phyloP scores from a whole-genome alignment of 192 early-diverging fungal genomes.

The Backusella macrospora region DNA sequence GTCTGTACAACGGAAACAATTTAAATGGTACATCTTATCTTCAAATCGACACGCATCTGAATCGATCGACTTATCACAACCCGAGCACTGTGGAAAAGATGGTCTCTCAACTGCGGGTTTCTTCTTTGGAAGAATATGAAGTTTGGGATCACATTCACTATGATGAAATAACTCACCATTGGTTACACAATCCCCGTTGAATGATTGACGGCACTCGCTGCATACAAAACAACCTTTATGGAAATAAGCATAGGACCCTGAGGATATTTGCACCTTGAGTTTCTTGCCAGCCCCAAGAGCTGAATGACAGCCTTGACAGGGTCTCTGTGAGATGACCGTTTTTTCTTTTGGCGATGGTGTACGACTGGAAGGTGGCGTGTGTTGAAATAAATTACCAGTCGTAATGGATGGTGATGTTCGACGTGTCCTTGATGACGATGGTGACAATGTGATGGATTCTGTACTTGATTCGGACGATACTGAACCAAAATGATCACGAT shows the following conservation, averaged over 20 bases:
- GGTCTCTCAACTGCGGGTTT: not conserved
- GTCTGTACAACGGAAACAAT: slow-evolving; percentile 1
- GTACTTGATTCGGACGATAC: not conserved
- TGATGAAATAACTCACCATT: slow-evolving; percentile 11
- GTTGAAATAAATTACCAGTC: not conserved
- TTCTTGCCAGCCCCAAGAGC: not conserved
- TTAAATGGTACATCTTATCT: slow-evolving; percentile 5
- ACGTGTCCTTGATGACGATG: not conserved
- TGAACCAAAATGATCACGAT: not conserved
- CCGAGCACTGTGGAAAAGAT: not conserved
- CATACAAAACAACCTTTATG: slow-evolving; percentile 26
- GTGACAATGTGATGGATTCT: not conserved
- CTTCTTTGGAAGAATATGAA: not conserved
- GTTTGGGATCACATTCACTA: not conserved
- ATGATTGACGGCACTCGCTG: not conserved
- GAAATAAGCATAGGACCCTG: slow-evolving; percentile 29
- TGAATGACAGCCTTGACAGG: not conserved
- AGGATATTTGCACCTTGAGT: not conserved
- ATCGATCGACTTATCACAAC: not conserved
- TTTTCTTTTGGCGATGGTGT: not conserved
- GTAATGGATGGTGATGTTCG: not conserved
- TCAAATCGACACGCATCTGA: slow-evolving; percentile 6
- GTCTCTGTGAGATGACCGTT: not conserved
- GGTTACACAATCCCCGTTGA: not conserved
- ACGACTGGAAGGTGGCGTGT: not conserved